These are phyloP conservation scores for Jamesozyma rosinii DNA, from an alignment of 805 yeast species.

Conservation along the genomic window DNA sequence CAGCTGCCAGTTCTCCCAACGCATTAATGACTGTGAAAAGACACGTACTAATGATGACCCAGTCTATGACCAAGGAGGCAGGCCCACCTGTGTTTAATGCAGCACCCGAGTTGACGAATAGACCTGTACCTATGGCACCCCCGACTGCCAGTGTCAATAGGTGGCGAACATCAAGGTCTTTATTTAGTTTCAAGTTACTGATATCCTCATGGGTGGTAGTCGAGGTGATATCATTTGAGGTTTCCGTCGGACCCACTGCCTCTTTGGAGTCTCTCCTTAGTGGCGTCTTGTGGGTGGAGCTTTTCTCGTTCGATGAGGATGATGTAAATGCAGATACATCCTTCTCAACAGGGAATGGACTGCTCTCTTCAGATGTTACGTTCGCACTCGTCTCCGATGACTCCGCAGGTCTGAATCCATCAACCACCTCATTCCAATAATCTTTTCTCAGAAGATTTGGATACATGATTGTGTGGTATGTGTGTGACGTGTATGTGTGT, in stretches of 20 bases:
- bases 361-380: neutral
- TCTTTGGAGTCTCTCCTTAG: conserved; percentile 1
- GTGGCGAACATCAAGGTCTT: conserved; percentile 33
- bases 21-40: conserved; percentile 50
- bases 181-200: conserved; percentile 12
- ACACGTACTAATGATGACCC: conserved; percentile 46
- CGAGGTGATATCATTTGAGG: conserved; percentile 3
- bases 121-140: conserved; percentile 60
- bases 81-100: conserved; percentile 56
- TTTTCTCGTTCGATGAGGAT: neutral
- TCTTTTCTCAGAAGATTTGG: conserved; percentile 11
- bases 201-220: conserved; percentile 9
- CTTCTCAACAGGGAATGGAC: neutral
- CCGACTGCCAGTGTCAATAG: conserved; percentile 62
- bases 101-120: conserved; percentile 57
- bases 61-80: conserved; percentile 50
- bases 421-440: conserved; percentile 15
- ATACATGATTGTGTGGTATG: no score
- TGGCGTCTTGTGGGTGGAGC: neutral
- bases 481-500: no score
- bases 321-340: neutral
- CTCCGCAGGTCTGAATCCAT: conserved; percentile 13
- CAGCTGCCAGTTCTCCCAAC: conserved; percentile 45
- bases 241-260: neutral
- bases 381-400: neutral